Evolutionary conservation across 2,329 filamentous ascomycete species (phyloP).

Genomic region (Curvularia lunata): DNA sequence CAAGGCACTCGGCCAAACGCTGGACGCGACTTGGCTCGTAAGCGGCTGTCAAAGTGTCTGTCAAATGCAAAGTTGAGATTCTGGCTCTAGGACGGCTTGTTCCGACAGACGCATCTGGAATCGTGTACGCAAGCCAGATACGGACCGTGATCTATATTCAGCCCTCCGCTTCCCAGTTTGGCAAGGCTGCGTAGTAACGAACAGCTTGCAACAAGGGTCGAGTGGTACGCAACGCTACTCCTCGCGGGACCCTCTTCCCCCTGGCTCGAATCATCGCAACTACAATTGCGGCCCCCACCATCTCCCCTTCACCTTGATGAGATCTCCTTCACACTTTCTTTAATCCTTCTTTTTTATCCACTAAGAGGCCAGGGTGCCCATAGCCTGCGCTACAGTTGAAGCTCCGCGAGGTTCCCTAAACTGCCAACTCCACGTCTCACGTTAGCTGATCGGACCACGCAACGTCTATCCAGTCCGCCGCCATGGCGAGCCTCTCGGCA

Average conservation of each 20-base stretch:
- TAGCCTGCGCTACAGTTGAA: slow-evolving; percentile 13
- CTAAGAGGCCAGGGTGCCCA: slow-evolving; percentile 11
- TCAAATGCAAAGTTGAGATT: not conserved
- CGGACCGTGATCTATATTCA: slow-evolving; percentile 25
- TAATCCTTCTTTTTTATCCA: slow-evolving; percentile 28
- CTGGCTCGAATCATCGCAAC: slow-evolving; percentile 35
- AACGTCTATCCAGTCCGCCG: slow-evolving; percentile 34
- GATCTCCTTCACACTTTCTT: slow-evolving; percentile 46
- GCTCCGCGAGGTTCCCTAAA: slow-evolving; percentile 11
- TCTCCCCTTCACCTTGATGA: slow-evolving; percentile 27
- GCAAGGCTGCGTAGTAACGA: slow-evolving; percentile 24
- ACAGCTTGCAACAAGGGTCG: slow-evolving; percentile 43
- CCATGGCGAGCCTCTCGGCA: slow-evolving; percentile 46
- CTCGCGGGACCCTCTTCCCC: slow-evolving; percentile 28
- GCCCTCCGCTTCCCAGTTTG: slow-evolving; percentile 31
- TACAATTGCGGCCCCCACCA: slow-evolving; percentile 34
- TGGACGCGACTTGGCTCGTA: slow-evolving; percentile 5
- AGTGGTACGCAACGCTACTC: slow-evolving; percentile 32
- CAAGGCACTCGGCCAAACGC: slow-evolving; percentile 21
- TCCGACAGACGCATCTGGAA: not conserved
- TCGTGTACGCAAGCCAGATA: not conserved
- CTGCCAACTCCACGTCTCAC: slow-evolving; percentile 23
- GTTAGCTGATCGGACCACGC: slow-evolving; percentile 30
- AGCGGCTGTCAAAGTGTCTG: slow-evolving; percentile 3
- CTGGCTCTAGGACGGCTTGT: not conserved